A percentile compares a stretch with the other conserved stretches of the same genome.
phyloP scores from a whole-genome alignment of 805 yeast genomes.

The Myxozyma neotropica region DNA sequence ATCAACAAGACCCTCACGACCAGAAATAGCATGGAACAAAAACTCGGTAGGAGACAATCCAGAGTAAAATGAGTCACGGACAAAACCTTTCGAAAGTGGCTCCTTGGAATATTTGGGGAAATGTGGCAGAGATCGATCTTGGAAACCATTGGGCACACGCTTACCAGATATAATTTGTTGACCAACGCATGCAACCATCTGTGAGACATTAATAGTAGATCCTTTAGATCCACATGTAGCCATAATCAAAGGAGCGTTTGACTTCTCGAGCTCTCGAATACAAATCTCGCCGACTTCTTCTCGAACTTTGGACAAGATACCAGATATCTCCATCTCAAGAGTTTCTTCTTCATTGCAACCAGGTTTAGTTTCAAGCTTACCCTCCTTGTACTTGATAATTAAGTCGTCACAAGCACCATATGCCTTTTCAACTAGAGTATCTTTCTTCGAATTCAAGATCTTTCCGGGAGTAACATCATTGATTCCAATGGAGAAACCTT shows the following conservation, averaged over 20 bases:
- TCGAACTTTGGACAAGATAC: conserved; percentile 92
- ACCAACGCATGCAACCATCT: conserved; percentile 99
- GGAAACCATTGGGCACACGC: conserved; percentile 99
- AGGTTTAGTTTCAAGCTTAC: conserved; percentile 95
- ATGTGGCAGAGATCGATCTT: conserved; percentile 96
- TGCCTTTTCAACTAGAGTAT: conserved; percentile 85
- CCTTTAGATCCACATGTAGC: conserved; percentile 99
- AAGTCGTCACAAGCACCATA: conserved; percentile 89
- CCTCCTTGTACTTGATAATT: conserved; percentile 73
- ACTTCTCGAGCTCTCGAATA: conserved; percentile 82
- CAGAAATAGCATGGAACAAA: conserved; percentile 97
- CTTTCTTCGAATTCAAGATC: conserved; percentile 75
- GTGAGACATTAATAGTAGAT: conserved; percentile 95
- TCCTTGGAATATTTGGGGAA: conserved; percentile 94
- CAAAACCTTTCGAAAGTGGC: conserved; percentile 97
- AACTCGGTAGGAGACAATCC: conserved; percentile 97
- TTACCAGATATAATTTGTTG: conserved; percentile 98
- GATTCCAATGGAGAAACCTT: conserved; percentile 97
- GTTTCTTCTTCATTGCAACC: conserved; percentile 99
- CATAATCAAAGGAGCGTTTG: conserved; percentile 97
- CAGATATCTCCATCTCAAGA: conserved; percentile 95
- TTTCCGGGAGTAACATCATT: conserved; percentile 94
- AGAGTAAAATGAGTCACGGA: conserved; percentile 89
- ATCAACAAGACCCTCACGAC: conserved; percentile 99
- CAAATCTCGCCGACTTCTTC: conserved; percentile 99